These are phyloP conservation scores for Letharia lupina DNA, from an alignment of 495 filamentous ascomycete species.

Conservation along the genomic window DNA sequence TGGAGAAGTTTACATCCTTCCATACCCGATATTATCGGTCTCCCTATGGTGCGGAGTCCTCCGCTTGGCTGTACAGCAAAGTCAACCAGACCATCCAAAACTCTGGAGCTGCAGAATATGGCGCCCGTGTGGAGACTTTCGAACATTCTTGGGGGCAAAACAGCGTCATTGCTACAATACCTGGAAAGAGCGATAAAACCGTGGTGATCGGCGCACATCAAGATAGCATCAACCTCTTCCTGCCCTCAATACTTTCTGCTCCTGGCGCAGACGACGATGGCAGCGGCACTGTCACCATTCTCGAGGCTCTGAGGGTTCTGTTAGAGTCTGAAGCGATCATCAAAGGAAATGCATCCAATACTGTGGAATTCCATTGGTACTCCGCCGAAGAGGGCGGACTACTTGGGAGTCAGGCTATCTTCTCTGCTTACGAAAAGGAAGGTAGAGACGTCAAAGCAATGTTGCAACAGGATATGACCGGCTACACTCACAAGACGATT, in stretches of 20 bases:
- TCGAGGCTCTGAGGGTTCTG: conserved; percentile 60
- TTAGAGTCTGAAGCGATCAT: conserved; percentile 46
- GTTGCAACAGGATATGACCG: conserved; percentile 99
- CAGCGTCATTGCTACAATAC: conserved; percentile 87
- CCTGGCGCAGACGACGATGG: conserved; percentile 73
- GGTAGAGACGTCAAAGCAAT: conserved; percentile 82
- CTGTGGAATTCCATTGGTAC: conserved; percentile 95
- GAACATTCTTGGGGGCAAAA: conserved; percentile 81
- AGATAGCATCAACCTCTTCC: conserved; percentile 83
- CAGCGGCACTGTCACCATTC: conserved; percentile 68
- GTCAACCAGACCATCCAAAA: conserved; percentile 63
- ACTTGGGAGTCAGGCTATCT: conserved; percentile 79
- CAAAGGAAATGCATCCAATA: conserved; percentile 55
- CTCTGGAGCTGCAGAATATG: conserved; percentile 52
- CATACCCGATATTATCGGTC: conserved; percentile 91
- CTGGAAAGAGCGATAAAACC: conserved; percentile 76
- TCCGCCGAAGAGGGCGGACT: conserved; percentile 86
- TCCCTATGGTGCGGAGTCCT: conserved; percentile 72
- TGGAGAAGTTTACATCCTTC: conserved; percentile 71
- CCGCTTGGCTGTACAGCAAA: conserved; percentile 73
- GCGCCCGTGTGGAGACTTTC: conserved; percentile 65
- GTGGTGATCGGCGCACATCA: conserved; percentile 70
- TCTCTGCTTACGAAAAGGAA: conserved; percentile 68
- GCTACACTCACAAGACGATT: conserved; percentile 74
- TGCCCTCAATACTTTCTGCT: conserved; percentile 72